A percentile compares a stretch with the other conserved stretches of the same genome.
These are phyloP conservation scores for Herpotrichia juniperi DNA, from an alignment of 2,329 filamentous ascomycete genomes.

Conservation along the genomic window DNA sequence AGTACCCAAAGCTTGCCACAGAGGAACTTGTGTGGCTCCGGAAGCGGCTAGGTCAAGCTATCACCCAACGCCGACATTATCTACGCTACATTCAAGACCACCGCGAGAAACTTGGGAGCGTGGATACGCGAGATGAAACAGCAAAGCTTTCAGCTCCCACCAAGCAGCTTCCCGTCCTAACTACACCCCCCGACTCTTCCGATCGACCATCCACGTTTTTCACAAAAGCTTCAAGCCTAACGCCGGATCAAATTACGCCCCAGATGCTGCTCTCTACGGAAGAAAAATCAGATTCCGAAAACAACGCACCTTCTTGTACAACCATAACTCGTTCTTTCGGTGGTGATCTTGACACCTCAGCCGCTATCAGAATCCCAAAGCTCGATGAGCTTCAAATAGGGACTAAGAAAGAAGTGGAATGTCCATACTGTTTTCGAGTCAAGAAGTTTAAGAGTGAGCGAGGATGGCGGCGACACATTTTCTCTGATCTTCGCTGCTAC, in stretches of 20 bases:
- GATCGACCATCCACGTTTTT: conserved; percentile 19
- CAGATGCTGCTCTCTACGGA: conserved; percentile 6
- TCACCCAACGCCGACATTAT: conserved; percentile 26
- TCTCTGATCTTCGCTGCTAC: conserved; percentile 22
- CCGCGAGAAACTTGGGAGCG: conserved; percentile 15
- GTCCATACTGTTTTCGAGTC: conserved; percentile 22
- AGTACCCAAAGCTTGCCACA: conserved; percentile 19
- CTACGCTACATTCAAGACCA: conserved; percentile 24
- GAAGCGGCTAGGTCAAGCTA: conserved; percentile 21
- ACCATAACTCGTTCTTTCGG: conserved; percentile 20
- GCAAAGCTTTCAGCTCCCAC: conserved; percentile 1
- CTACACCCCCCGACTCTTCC: conserved; percentile 1
- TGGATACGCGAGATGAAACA: not conserved
- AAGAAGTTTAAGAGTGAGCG: conserved; percentile 16
- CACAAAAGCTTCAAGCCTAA: conserved; percentile 19
- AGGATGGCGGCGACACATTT: conserved; percentile 21
- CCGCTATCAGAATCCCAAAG: conserved; percentile 12
- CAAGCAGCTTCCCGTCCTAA: not conserved
- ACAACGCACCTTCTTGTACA: conserved; percentile 18
- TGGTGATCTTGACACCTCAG: conserved; percentile 7
- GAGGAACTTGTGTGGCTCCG: conserved; percentile 16
- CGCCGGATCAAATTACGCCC: conserved; percentile 11
- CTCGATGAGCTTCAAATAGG: conserved; percentile 14
- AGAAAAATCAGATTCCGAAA: conserved; percentile 15
- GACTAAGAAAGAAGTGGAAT: conserved; percentile 17